A percentile compares a stretch with the other conserved stretches of the same genome.
These are phyloP conservation scores for Kalaharituber pfeilii DNA, from an alignment of 2,329 filamentous ascomycete species.

Conservation along the genomic window DNA sequence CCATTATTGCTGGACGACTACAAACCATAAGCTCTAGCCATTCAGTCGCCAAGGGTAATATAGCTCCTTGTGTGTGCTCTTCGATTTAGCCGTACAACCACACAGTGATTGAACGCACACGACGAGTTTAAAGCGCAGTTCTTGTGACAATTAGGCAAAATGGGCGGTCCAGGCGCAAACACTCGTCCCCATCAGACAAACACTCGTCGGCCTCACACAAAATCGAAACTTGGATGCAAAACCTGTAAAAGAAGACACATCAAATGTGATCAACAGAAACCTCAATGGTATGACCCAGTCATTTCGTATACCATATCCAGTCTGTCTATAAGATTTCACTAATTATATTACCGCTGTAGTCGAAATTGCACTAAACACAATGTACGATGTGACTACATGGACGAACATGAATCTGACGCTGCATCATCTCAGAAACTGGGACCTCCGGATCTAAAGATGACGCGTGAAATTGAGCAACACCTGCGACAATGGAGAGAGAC, in stretches of 20 bases:
- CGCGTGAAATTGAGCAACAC: constrained; percentile 62
- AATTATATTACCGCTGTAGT: constrained; percentile 32
- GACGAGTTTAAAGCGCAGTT: neutral
- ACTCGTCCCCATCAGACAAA: too few relatives aligned
- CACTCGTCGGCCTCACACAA: constrained; percentile 68
- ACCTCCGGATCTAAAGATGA: constrained; percentile 57
- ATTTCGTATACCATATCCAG: constrained; percentile 8
- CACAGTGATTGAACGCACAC: too few relatives aligned
- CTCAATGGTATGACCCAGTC: constrained; percentile 66
- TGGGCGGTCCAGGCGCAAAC: neutral
- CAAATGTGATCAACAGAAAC: constrained; percentile 91
- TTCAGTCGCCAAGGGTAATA: neutral
- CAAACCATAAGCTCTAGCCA: neutral
- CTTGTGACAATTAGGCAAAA: neutral
- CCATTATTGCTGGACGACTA: too few relatives aligned
- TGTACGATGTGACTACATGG: constrained; percentile 94
- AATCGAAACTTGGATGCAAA: constrained; percentile 95
- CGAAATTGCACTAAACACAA: constrained; percentile 99
- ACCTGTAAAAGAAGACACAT: constrained; percentile 97
- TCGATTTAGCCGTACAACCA: neutral
- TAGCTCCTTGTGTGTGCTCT: neutral
- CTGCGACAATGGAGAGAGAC: constrained; percentile 72
- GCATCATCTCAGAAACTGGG: constrained; percentile 36
- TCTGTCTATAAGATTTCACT: constrained; percentile 1
- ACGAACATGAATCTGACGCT: constrained; percentile 39